These are phyloP conservation scores for Xylariaceae sp. DNA, from an alignment of 2,329 filamentous ascomycete species.

Conservation along the genomic window DNA sequence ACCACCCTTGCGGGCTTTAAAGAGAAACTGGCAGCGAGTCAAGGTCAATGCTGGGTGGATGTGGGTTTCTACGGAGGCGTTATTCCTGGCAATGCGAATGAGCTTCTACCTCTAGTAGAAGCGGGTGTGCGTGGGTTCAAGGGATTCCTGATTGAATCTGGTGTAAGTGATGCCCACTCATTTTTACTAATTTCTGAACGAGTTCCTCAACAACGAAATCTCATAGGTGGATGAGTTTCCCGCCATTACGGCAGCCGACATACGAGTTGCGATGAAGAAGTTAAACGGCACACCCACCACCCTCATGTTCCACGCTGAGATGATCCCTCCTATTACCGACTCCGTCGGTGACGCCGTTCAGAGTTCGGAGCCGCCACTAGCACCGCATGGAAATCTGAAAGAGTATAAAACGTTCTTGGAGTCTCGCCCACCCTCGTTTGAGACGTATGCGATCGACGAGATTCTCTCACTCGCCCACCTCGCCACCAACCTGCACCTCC, in stretches of 20 bases:
- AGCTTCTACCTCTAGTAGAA: constrained; percentile 74
- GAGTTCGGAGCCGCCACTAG: constrained; percentile 61
- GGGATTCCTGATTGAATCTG: constrained; percentile 93
- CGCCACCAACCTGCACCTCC: constrained; percentile 76
- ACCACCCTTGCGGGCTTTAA: constrained; percentile 78
- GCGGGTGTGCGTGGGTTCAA: constrained; percentile 94
- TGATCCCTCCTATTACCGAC: constrained; percentile 81
- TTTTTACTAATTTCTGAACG: constrained; percentile 16
- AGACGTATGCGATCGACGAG: constrained; percentile 83
- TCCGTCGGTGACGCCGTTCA: constrained; percentile 76
- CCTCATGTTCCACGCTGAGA: constrained; percentile 98
- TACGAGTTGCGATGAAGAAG: constrained; percentile 71
- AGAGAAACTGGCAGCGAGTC: constrained; percentile 78
- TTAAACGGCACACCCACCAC: constrained; percentile 79
- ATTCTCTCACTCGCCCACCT: constrained; percentile 76
- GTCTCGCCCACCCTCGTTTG: constrained; percentile 82
- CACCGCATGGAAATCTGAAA: constrained; percentile 65
- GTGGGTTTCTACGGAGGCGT: constrained; percentile 98
- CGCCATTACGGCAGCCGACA: constrained; percentile 74
- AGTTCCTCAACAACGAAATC: constrained; percentile 13
- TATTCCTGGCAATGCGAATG: constrained; percentile 77
- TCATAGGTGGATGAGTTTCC: constrained; percentile 88
- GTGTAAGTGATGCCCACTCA: constrained; percentile 53
- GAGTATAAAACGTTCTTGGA: constrained; percentile 87
- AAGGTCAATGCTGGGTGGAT: constrained; percentile 93